Evolutionary conservation across 768 basidiomycete genomes (phyloP).

Genomic region (Boletus rex-veris): DNA sequence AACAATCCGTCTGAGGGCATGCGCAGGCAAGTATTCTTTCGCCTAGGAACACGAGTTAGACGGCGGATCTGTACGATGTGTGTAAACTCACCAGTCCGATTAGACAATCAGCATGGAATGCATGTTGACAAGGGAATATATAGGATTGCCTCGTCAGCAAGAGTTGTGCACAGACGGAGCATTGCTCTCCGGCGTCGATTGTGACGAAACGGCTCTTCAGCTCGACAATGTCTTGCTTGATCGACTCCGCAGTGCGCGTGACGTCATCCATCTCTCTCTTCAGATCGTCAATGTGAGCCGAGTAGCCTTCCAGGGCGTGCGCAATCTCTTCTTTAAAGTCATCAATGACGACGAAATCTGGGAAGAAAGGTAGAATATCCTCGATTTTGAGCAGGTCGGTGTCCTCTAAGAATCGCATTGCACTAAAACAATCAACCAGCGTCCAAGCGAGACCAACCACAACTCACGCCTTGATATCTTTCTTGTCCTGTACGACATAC

Average conservation of each 20-base stretch:
- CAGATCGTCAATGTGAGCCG: conserved; percentile 82
- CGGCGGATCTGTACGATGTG: background rate
- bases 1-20: conserved; percentile 80
- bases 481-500: conserved; percentile 96
- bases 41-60: conserved; percentile 47
- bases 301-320: conserved; percentile 90
- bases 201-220: conserved; percentile 90
- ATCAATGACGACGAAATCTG: conserved; percentile 98
- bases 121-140: conserved; percentile 97
- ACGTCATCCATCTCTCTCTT: conserved; percentile 97
- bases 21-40: conserved; percentile 85
- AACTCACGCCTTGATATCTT: conserved; percentile 95
- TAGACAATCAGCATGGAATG: conserved; percentile 96
- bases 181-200: conserved; percentile 82
- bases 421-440: conserved; percentile 46
- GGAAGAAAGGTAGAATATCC: conserved; percentile 99
- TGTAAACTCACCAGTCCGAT: conserved; percentile 76
- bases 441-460: background rate
- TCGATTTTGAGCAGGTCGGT: conserved; percentile 96
- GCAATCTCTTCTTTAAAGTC: conserved; percentile 99
- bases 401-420: conserved; percentile 94
- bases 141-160: conserved; percentile 92
- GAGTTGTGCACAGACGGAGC: conserved; percentile 72
- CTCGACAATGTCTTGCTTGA: conserved; percentile 85
- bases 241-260: conserved; percentile 85